These are phyloP conservation scores for Elsinoe fawcettii DNA, from an alignment of 2,329 filamentous ascomycete species.

Conservation along the genomic window DNA sequence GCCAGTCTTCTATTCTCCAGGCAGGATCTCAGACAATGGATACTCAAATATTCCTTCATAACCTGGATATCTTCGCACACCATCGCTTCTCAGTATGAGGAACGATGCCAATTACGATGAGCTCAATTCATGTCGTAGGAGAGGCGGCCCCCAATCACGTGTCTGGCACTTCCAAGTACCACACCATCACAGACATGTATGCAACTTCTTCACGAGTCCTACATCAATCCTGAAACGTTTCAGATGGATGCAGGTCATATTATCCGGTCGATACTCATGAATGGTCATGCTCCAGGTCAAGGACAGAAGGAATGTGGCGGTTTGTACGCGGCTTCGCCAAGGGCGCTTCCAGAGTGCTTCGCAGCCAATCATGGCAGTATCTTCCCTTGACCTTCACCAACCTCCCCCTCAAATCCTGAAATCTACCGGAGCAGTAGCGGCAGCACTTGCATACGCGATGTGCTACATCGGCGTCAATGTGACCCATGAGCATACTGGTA, in stretches of 20 bases:
- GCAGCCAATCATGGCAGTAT: neutral
- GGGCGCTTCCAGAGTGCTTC: neutral
- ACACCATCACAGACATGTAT: neutral
- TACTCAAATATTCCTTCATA: too few relatives aligned
- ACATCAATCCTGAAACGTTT: neutral
- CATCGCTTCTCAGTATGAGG: too few relatives aligned
- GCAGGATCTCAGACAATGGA: too few relatives aligned
- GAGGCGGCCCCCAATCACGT: too few relatives aligned
- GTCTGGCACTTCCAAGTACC: neutral
- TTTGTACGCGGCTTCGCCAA: neutral
- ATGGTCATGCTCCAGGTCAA: neutral
- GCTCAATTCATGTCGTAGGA: neutral
- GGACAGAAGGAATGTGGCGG: neutral
- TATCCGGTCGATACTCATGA: neutral
- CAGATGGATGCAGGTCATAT: neutral
- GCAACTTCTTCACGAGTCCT: neutral
- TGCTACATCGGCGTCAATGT: slow-evolving; percentile 7
- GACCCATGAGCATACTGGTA: neutral
- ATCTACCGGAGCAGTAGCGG: slow-evolving; percentile 5
- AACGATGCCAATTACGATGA: too few relatives aligned
- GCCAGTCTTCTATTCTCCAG: too few relatives aligned
- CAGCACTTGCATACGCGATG: slow-evolving; percentile 1
- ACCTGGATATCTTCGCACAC: too few relatives aligned
- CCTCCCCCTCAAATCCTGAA: neutral
- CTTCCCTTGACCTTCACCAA: neutral